phyloP scores from a whole-genome alignment of 257 asterid species.

The Avicennia marina region DNA sequence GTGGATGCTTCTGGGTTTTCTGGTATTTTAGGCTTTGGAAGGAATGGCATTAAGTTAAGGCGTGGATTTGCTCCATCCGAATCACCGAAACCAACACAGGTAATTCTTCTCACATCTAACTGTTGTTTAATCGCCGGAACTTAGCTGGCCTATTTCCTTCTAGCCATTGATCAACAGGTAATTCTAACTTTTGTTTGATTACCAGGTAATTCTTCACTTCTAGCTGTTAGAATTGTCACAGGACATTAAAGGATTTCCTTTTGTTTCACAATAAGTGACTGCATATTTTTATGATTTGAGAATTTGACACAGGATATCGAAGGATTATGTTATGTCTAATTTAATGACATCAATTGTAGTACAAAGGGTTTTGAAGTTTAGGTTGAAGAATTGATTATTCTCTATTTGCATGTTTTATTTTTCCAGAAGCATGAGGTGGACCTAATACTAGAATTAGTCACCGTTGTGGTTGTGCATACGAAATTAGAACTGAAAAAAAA shows the following conservation, averaged over 20 bases:
- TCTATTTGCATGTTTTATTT: not conserved
- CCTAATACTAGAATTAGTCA: not conserved
- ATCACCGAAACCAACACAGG: conserved; percentile 91
- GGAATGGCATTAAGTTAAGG: conserved; percentile 62
- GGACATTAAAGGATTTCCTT: too few species aligned
- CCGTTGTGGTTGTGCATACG: not conserved
- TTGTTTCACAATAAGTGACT: conserved; percentile 2
- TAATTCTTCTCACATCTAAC: conserved; percentile 18
- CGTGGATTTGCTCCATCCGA: conserved; percentile 92
- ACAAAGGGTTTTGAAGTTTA: not conserved
- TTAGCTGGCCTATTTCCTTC: too few species aligned
- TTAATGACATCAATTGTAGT: not conserved
- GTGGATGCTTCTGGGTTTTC: conserved; percentile 73
- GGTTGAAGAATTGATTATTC: not conserved
- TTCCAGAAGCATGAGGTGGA: conserved; percentile 4
- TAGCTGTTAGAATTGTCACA: too few species aligned
- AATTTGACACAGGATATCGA: not conserved
- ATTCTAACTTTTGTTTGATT: too few species aligned
- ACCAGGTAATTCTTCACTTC: too few species aligned
- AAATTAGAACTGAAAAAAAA: conserved; percentile 10
- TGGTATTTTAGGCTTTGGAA: conserved; percentile 40
- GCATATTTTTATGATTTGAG: not conserved
- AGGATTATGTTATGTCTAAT: conserved; percentile 2
- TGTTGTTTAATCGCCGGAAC: conserved; percentile 1
- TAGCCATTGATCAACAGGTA: too few species aligned